Base-by-base conservation (phyloP, 164 flowering plant species). In the Protea cynaroides region DNA sequence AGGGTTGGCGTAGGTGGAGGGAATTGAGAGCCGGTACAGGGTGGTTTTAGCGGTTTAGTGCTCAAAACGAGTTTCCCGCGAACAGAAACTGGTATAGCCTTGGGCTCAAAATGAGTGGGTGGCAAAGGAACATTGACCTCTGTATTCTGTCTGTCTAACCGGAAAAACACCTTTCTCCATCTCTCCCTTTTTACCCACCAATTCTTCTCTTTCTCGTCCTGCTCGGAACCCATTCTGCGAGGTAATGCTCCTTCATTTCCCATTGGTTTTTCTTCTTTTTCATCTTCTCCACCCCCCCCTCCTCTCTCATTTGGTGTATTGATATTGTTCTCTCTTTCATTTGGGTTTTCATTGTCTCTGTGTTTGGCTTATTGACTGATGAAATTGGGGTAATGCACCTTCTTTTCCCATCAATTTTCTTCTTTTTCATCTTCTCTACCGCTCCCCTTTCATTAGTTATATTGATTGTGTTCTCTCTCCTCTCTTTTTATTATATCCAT, bases 1-100 rank as follows among this genome's bases (percentile, higher is more conserved):
- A 44, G 49, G 17, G 54, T 5, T 15, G 40, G 53, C 46, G 64
- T 2, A 25, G 40, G 25, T 8, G 5, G 49, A 44, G 49, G 49
- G 49, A 29, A 44, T 60, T 51, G 53, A 23, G 55, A 61, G 36
- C 64, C 24, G 54, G 46, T 13, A 24, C 4, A 23, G 25, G 49
- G 25, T 47, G 3, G 54, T 47, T n/a, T n/a, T 21, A 61, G 46
- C 56, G 43, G 65, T 62, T 62, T 11, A 29, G 23, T 49, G 29
- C 65, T 62, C 29, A 19, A 62, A 62, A 62, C 65, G 38, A 49
- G 23, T 62, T 62, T 50, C 65, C 65, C 65, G 65, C 65, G n/a
- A 62, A 62, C 44, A 49, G 44, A 29, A 29, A 29, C 34, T 29
- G 22, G 25, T 5, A 22, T 5, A 22, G 19, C 3, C 21, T 23